A percentile compares a stretch with the other conserved stretches of the same genome.
Conservation (phyloP, 2,329 filamentous ascomycete species). For the Aciculosporium take region DNA sequence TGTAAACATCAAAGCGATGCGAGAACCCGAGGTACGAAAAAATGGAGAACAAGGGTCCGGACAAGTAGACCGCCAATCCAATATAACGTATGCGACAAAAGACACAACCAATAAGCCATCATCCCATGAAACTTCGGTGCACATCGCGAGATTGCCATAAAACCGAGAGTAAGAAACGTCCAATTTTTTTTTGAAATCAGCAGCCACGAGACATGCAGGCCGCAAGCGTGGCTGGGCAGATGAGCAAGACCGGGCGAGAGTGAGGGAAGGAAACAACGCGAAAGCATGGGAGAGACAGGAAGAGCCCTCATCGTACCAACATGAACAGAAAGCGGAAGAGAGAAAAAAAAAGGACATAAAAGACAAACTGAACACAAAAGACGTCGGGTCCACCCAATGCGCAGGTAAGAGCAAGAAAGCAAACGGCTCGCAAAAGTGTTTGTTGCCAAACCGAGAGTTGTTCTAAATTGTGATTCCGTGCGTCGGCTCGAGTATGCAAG, state of each 20-base stretch:
- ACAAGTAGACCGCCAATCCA: conserved; percentile 7
- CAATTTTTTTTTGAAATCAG: background rate
- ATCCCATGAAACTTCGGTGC: background rate
- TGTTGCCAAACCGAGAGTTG: conserved; percentile 10
- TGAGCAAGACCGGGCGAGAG: too few relatives aligned
- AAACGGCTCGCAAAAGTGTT: conserved; percentile 4
- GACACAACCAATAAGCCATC: background rate
- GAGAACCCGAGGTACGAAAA: background rate
- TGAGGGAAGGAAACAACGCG: background rate
- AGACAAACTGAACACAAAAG: background rate
- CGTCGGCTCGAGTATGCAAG: conserved; percentile 3
- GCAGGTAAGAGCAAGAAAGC: background rate
- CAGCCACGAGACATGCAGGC: background rate
- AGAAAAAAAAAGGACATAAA: background rate
- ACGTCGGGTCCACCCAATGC: background rate
- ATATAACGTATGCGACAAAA: conserved; percentile 5
- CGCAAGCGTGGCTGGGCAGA: background rate
- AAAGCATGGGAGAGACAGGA: background rate
- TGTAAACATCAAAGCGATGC: conserved; percentile 11
- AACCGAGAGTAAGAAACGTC: background rate
- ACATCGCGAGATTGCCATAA: background rate
- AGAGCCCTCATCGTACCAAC: too few relatives aligned
- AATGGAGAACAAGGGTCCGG: conserved; percentile 5
- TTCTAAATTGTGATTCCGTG: conserved; percentile 7
- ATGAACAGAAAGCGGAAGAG: background rate